Conservation (phyloP, 1,139 yeast genomes). For the Meyerozyma athensensis region DNA sequence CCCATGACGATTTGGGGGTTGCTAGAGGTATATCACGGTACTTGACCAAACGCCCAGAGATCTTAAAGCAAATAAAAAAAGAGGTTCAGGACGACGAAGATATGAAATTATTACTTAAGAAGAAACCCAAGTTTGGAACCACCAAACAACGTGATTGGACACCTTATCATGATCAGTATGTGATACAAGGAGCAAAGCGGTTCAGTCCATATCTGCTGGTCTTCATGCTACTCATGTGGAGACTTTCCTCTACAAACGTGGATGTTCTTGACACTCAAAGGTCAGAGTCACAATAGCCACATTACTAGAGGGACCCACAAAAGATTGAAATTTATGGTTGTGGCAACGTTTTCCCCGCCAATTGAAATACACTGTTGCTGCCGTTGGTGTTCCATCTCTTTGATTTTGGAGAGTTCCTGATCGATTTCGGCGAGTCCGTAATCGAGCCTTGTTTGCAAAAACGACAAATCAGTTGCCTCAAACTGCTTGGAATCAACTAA, state of each 20-base stretch:
- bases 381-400: slow-evolving; percentile 13
- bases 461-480: slow-evolving; percentile 22
- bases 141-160: slow-evolving; percentile 49
- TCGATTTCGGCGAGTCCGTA: slow-evolving; percentile 38
- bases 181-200: slow-evolving; percentile 48
- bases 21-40: slow-evolving; percentile 76
- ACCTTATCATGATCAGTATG: slow-evolving; percentile 57
- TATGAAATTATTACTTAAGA: slow-evolving; percentile 24
- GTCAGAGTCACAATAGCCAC: not conserved
- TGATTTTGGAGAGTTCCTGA: slow-evolving; percentile 28
- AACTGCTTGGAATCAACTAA: slow-evolving; percentile 29
- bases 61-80: slow-evolving; percentile 37
- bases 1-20: slow-evolving; percentile 77
- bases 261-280: slow-evolving; percentile 33
- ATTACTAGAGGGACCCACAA: not conserved
- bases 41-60: slow-evolving; percentile 50
- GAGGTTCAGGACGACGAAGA: slow-evolving; percentile 28
- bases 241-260: slow-evolving; percentile 54
- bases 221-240: slow-evolving; percentile 74
- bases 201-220: slow-evolving; percentile 67
- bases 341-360: slow-evolving; percentile 26
- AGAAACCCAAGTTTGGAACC: slow-evolving; percentile 31
- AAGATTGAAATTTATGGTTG: not conserved
- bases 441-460: slow-evolving; percentile 26
- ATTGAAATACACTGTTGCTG: slow-evolving; percentile 23